A percentile compares a stretch with the other conserved stretches of the same genome.
These are phyloP conservation scores for Zygotorulaspora chibaensis DNA, from an alignment of 805 yeast species.

Conservation along the genomic window DNA sequence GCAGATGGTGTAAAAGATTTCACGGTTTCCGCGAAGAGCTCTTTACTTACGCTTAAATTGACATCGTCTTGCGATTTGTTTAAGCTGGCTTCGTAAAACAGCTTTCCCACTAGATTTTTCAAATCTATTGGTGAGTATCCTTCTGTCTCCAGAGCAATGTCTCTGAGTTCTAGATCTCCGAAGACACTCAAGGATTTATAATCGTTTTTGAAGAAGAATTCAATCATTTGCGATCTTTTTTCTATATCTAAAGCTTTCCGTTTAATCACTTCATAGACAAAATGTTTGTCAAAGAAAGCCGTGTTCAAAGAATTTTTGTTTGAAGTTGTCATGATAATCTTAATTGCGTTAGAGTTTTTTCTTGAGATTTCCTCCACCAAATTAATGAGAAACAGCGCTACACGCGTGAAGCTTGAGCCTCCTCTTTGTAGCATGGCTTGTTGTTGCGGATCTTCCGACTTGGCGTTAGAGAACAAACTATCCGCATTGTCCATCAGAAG, in stretches of 20 bases:
- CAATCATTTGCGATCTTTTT: conserved; percentile 48
- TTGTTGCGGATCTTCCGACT: conserved; percentile 39
- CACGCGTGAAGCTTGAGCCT: conserved; percentile 61
- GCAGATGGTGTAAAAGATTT: conserved; percentile 73
- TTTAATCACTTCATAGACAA: conserved; percentile 58
- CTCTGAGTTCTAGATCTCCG: conserved; percentile 43
- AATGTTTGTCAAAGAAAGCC: conserved; percentile 59
- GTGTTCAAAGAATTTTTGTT: conserved; percentile 64
- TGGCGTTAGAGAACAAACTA: conserved; percentile 47
- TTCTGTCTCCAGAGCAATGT: conserved; percentile 68
- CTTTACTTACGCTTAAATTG: conserved; percentile 26
- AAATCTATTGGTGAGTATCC: conserved; percentile 87
- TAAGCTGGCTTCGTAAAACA: conserved; percentile 45
- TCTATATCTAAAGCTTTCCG: conserved; percentile 67
- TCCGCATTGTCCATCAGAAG: conserved; percentile 77
- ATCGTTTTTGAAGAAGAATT: conserved; percentile 39
- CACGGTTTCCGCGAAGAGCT: conserved; percentile 53
- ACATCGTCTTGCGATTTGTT: not conserved
- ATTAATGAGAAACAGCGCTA: conserved; percentile 56
- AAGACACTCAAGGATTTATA: conserved; percentile 34
- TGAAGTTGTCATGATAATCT: conserved; percentile 58
- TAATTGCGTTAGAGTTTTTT: conserved; percentile 40
- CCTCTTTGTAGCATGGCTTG: conserved; percentile 23
- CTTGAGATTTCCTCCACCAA: conserved; percentile 38
- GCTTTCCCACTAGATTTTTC: conserved; percentile 64